These are phyloP conservation scores for Alternaria longipes DNA, from an alignment of 2,329 filamentous ascomycete species.

Conservation along the genomic window DNA sequence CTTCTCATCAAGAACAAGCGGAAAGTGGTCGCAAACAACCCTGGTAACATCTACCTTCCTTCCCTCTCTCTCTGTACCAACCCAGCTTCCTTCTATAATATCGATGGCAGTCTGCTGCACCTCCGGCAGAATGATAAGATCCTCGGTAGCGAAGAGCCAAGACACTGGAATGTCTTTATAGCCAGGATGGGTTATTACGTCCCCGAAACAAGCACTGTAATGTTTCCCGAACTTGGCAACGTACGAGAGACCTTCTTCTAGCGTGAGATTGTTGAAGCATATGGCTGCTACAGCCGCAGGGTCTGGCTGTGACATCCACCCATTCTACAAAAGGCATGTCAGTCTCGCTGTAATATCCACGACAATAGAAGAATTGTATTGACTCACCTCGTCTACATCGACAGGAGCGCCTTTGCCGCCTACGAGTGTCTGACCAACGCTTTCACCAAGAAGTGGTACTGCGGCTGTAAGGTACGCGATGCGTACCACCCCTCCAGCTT, in stretches of 20 bases:
- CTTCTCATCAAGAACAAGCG: constrained; percentile 33
- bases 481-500: constrained; percentile 43
- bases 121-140: constrained; percentile 44
- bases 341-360: background rate
- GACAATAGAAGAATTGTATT: background rate
- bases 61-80: constrained; percentile 36
- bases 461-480: constrained; percentile 33
- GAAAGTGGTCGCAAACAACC: constrained; percentile 50
- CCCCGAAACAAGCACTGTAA: constrained; percentile 46
- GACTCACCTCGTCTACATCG: constrained; percentile 22
- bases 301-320: constrained; percentile 26
- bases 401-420: constrained; percentile 2
- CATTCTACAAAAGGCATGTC: constrained; percentile 11
- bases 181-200: constrained; percentile 50
- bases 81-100: constrained; percentile 46
- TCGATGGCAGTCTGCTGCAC: constrained; percentile 48
- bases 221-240: constrained; percentile 40
- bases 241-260: constrained; percentile 22
- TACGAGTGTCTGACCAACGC: constrained; percentile 7
- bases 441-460: constrained; percentile 27
- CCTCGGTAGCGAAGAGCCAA: constrained; percentile 53
- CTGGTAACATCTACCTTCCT: constrained; percentile 53
- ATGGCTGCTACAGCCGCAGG: constrained; percentile 9
- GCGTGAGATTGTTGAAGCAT: constrained; percentile 30
- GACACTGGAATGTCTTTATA: constrained; percentile 55